These are phyloP conservation scores for Pythium chondricola DNA, from an alignment of 352 stramenopile genomes.

Conservation along the genomic window DNA sequence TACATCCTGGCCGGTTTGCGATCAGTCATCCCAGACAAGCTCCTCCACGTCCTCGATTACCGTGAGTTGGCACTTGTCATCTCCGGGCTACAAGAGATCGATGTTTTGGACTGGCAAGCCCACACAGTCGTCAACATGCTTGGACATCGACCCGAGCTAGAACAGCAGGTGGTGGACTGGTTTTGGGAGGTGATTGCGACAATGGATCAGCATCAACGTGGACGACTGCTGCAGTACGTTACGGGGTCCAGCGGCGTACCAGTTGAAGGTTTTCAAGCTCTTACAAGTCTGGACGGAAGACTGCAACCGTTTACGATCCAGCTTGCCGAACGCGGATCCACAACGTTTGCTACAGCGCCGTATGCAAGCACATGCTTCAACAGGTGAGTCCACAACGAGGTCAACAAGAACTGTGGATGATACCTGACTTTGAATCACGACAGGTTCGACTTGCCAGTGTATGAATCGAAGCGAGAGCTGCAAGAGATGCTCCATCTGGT, in stretches of 20 bases:
- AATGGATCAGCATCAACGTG: conserved; percentile 50
- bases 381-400: conserved; percentile 25
- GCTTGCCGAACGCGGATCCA: conserved; percentile 34
- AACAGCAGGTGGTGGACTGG: conserved; percentile 53
- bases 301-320: conserved; percentile 77
- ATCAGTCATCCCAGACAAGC: conserved; percentile 92
- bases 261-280: conserved; percentile 70
- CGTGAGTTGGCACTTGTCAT: conserved; percentile 92
- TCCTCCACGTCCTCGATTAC: conserved; percentile 97
- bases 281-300: conserved; percentile 72
- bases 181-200: conserved; percentile 75
- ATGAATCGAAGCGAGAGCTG: conserved; percentile 85
- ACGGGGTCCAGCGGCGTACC: conserved; percentile 78
- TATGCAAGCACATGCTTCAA: conserved; percentile 83
- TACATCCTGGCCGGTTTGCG: conserved; percentile 86
- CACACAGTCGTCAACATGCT: conserved; percentile 57
- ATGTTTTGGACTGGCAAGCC: conserved; percentile 82
- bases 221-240: conserved; percentile 77
- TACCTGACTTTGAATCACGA: not conserved
- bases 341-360: conserved; percentile 49
- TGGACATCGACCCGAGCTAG: conserved; percentile 21
- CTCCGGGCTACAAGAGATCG: conserved; percentile 68
- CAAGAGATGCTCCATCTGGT: conserved; percentile 92
- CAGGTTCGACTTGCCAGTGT: conserved; percentile 73
- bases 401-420: not conserved